These are phyloP conservation scores for Sugiyamaella japonica DNA, from an alignment of 1,139 yeast species.

Conservation along the genomic window DNA sequence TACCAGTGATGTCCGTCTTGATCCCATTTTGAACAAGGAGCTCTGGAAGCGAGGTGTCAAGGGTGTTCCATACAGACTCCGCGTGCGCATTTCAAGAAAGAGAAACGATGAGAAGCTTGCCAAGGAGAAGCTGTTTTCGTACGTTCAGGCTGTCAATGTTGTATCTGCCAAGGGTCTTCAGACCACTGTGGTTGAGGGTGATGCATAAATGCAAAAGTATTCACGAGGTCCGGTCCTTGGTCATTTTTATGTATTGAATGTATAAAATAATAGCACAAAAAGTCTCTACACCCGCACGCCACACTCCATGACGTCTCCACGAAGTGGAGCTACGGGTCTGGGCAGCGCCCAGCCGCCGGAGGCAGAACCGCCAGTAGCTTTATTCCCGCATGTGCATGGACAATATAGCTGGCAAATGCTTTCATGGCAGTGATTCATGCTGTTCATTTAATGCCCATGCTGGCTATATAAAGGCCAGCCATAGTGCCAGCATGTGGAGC, in stretches of 20 bases:
- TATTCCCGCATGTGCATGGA: neutral
- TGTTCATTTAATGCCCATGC: neutral
- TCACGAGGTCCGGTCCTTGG: conserved; percentile 7
- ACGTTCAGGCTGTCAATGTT: conserved; percentile 95
- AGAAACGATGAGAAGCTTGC: conserved; percentile 99
- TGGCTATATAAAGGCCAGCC: neutral
- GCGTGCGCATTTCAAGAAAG: conserved; percentile 99
- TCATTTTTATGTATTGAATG: conserved; percentile 17
- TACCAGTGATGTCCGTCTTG: conserved; percentile 98
- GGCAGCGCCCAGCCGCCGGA: too few relatives aligned
- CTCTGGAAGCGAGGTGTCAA: conserved; percentile 99
- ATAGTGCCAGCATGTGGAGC: neutral
- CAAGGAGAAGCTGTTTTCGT: conserved; percentile 96
- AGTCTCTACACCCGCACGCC: too few relatives aligned
- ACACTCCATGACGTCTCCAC: too few relatives aligned
- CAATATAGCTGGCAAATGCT: neutral
- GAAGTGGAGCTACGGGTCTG: too few relatives aligned
- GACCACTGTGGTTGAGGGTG: conserved; percentile 90
- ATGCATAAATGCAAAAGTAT: conserved; percentile 20
- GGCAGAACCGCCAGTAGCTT: too few relatives aligned
- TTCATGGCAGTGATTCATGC: neutral
- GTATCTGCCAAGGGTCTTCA: conserved; percentile 96
- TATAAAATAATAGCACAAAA: conserved; percentile 8
- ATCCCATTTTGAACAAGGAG: conserved; percentile 97
- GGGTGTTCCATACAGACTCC: conserved; percentile 97